phyloP scores from a whole-genome alignment of 495 filamentous ascomycete species.

The Rostrohypoxylon terebratum region DNA sequence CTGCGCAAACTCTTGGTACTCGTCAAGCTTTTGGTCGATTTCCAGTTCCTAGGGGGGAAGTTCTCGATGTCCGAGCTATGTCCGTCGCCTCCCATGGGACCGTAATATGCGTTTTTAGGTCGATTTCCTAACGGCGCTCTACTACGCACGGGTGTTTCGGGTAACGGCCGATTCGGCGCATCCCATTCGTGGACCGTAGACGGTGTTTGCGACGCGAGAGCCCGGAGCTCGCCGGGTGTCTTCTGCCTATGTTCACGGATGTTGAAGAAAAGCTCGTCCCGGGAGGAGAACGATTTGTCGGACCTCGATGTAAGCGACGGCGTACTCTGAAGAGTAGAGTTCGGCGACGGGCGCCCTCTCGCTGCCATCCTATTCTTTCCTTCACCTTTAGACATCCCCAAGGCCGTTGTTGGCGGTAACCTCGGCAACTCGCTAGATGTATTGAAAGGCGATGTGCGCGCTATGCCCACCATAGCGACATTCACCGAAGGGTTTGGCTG shows the following conservation, averaged over 20 bases:
- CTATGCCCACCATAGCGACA: conserved; percentile 36
- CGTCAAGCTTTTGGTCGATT: conserved; percentile 37
- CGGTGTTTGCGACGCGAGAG: conserved; percentile 26
- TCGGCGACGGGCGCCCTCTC: conserved; percentile 24
- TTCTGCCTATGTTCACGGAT: conserved; percentile 24
- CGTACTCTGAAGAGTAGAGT: conserved; percentile 20
- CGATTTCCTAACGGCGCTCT: conserved; percentile 28
- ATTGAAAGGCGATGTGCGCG: conserved; percentile 26
- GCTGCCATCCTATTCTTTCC: conserved; percentile 1
- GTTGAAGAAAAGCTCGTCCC: conserved; percentile 30
- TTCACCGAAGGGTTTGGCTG: conserved; percentile 32
- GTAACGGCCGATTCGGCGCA: conserved; percentile 33
- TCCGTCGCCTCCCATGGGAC: not conserved
- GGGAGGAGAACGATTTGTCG: conserved; percentile 22
- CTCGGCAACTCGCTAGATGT: conserved; percentile 33
- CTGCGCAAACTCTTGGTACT: conserved; percentile 44
- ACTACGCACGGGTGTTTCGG: conserved; percentile 36
- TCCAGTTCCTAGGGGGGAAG: conserved; percentile 31
- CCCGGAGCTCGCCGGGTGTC: conserved; percentile 15
- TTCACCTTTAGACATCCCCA: conserved; percentile 21
- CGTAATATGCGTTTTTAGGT: conserved; percentile 24
- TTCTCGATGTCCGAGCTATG: conserved; percentile 13
- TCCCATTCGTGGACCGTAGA: conserved; percentile 28
- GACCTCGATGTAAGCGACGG: conserved; percentile 37
- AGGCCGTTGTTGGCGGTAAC: conserved; percentile 25